Percentiles rank a stretch among this genome's conserved stretches.
phyloP scores from a whole-genome alignment of 1,284 basidiomycete species.

The Cutaneotrichosporon curvatum region DNA sequence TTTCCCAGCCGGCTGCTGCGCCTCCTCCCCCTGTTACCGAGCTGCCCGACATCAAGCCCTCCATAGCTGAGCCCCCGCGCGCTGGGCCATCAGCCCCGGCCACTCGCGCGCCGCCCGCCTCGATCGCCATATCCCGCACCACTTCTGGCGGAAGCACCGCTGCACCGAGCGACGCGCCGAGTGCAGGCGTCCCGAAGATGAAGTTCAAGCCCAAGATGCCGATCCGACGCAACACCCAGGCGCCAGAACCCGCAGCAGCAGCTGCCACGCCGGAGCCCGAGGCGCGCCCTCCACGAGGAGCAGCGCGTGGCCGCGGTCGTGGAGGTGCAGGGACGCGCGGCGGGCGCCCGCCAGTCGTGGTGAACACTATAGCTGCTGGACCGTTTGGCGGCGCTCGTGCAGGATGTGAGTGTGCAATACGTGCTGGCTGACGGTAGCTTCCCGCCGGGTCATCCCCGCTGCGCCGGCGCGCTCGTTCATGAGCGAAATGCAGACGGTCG shows the following conservation, averaged over 20 bases:
- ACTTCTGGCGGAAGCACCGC: background rate
- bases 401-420: background rate
- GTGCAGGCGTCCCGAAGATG: conserved; percentile 23
- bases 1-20: background rate
- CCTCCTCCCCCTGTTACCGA: background rate
- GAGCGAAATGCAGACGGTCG: conserved; percentile 7
- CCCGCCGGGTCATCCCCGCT: conserved; percentile 9
- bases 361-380: conserved; percentile 14
- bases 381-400: conserved; percentile 13
- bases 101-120: background rate
- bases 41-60: too few relatives aligned
- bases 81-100: too few relatives aligned
- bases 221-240: conserved; percentile 18
- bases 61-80: too few relatives aligned
- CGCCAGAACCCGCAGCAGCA: conserved; percentile 13
- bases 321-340: conserved; percentile 51
- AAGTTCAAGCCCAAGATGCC: conserved; percentile 46
- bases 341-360: background rate
- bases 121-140: background rate
- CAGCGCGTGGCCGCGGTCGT: conserved; percentile 19
- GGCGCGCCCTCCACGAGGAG: background rate
- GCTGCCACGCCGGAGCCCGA: conserved; percentile 8
- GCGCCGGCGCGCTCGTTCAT: conserved; percentile 9
- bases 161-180: background rate
- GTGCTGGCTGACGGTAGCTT: background rate